Evolutionary conservation across 345 rosid species (phyloP), one percentile per base, ranked within the genome.

Genomic region (Pugionium dolabratum): DNA sequence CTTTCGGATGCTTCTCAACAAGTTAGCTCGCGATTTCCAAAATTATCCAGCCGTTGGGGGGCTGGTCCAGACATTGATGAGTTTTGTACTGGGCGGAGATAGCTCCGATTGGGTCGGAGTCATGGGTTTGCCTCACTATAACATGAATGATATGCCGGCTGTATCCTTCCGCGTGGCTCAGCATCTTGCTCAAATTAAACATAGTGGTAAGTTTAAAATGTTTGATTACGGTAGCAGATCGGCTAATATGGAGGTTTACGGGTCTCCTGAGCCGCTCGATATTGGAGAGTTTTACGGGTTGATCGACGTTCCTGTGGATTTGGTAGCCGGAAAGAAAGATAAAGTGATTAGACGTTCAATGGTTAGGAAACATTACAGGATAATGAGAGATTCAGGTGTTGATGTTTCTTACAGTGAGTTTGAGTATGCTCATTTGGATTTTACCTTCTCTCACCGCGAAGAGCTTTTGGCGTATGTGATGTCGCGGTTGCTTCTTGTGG

Each of bases 101-200:
- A 90, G 95, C 85, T 94, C 99, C 5, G 83, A 94, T 54, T 90
- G 97, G 99, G 73, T 94, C 1, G 99, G 97, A 29, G 93, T 86
- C 61, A 62, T 94, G 57, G 96, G 99, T 6, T 69, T 86, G 62
- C 89, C 99, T 9, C 99, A 90, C 79, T 94, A 88, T 63, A 94
- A 94, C 79, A 90, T 94, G 96, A 87, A 94, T 55, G 97, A 94
- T 74, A 94, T 94, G 97, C 97, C 97, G 0, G 99, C 90, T 43
- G 76, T 90, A 31, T 84, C 99, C 0, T 82, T 83, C 52, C 80
- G 74, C 1, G 95, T 94, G 59, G 89, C 73, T 60, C 88, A 78
- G 26, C 97, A 90, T 74, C 90, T 94, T 69, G 92, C 97, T 10
- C 99, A 94, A 67, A 83, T 94, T 42, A 90, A 94, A 73, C 87